Base-by-base conservation (phyloP, 2,329 filamentous ascomycete genomes). In the Clarireedia paspali region DNA sequence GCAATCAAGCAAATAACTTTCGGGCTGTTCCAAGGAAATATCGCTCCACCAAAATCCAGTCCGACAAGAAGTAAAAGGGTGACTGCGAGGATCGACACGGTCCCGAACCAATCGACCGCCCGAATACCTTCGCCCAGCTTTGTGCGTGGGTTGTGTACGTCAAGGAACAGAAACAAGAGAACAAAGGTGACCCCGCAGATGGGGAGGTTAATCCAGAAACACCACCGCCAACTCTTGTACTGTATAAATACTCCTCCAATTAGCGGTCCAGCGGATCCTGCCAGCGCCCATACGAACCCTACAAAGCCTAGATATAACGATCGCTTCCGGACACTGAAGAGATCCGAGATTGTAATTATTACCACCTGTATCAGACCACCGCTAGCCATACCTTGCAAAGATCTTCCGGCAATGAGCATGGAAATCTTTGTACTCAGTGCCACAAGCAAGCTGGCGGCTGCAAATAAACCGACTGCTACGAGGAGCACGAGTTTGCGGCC, bases 31-130 rank as follows among this genome's bases (percentile, higher is more conserved):
- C 90, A 95, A 15, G 34, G 84, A 60, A 81, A 82, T 36, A 76
- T 76, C 49, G 88, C 79, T 48, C 89, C 90, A 53, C 90, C 91
- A 60, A 91, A 88, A 64, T 95, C 85, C 6, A 95, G 80, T 1
- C 89, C 91, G 46, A 95, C 82, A 3, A 95, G 80, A 62, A 95
- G 76, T 85, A 95, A 91, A 36, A 94, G 75, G 0, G 87, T 90
- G 17, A 85, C 87, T 44, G 84, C 87, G 26, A 92, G 79, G 67
- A 95, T 82, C 26, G 56, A 59, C 12, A 85, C 46, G 0, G 79
- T 82, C 0, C 87, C 87, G 12, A 74, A 60, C 78, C 78, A 82
- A 62, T 82, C 79, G 23, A 82, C 72, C 0, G 81, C 81, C 58
- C 78, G 79, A 7, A 88, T 69, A 0, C 85, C 85, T 39, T 80